phyloP scores from a whole-genome alignment of 768 basidiomycete species.

The Psilocybe azurescens region DNA sequence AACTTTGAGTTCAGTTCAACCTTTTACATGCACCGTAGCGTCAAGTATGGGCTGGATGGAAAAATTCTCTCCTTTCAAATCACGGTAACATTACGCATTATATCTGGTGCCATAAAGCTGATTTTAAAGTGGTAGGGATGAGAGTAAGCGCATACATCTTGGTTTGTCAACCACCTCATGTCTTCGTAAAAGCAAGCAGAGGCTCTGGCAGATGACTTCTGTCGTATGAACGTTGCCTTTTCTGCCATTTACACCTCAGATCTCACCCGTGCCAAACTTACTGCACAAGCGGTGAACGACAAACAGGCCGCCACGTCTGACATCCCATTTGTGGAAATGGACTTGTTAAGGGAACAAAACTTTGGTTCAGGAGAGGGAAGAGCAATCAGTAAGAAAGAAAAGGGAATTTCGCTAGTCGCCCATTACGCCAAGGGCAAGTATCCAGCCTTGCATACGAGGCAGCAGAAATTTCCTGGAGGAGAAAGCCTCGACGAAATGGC shows the following conservation, averaged over 20 bases:
- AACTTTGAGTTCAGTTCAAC: slow-evolving; percentile 1
- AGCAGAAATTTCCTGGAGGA: slow-evolving; percentile 70
- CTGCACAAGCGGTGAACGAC: slow-evolving; percentile 60
- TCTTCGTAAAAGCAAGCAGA: slow-evolving; percentile 54
- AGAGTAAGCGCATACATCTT: slow-evolving; percentile 43
- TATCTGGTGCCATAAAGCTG: neutral
- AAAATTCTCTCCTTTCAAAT: slow-evolving; percentile 76
- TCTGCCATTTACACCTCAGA: slow-evolving; percentile 69
- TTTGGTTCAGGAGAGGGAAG: slow-evolving; percentile 77
- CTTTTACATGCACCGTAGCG: slow-evolving; percentile 18
- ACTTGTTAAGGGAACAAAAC: slow-evolving; percentile 67
- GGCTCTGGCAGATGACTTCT: slow-evolving; percentile 61
- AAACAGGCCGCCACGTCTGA: slow-evolving; percentile 48
- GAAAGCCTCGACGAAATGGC: slow-evolving; percentile 73
- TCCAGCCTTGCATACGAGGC: slow-evolving; percentile 49
- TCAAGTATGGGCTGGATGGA: slow-evolving; percentile 75
- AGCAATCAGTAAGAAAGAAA: slow-evolving; percentile 42
- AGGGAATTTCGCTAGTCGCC: slow-evolving; percentile 43
- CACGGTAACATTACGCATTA: slow-evolving; percentile 54
- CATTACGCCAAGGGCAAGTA: slow-evolving; percentile 59
- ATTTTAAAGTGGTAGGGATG: slow-evolving; percentile 47
- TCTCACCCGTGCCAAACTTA: slow-evolving; percentile 66
- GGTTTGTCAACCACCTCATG: neutral
- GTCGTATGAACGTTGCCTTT: slow-evolving; percentile 42
- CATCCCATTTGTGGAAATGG: slow-evolving; percentile 51